Conservation (phyloP, 2,329 filamentous ascomycete species). For the Alternaria sp. region DNA sequence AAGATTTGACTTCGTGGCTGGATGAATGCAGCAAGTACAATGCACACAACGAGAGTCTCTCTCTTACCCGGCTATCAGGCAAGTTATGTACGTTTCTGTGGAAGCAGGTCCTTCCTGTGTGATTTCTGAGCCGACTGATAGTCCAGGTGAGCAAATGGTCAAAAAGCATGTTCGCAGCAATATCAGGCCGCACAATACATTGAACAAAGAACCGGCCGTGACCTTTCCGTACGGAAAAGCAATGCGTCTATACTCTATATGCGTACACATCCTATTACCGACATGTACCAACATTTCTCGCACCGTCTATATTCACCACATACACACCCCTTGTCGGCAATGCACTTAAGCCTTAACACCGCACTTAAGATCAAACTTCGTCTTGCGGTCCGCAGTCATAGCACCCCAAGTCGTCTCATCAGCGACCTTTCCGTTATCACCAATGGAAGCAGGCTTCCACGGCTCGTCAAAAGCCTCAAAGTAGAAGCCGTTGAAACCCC, state of each 20-base stretch:
- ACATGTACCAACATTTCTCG: not conserved
- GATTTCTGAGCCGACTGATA: not conserved
- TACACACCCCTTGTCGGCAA: not conserved
- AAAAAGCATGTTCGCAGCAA: not conserved
- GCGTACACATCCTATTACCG: not conserved
- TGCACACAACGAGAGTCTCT: not conserved
- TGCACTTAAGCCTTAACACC: conserved; percentile 22
- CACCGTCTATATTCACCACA: not conserved
- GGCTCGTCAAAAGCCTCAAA: conserved; percentile 78
- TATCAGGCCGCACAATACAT: not conserved
- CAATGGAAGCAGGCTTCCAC: conserved; percentile 70
- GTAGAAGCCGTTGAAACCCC: conserved; percentile 73
- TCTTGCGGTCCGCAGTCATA: conserved; percentile 64
- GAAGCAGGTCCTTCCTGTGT: not conserved
- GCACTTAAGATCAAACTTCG: conserved; percentile 63
- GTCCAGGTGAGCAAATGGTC: fast-evolving
- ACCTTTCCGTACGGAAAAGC: not conserved
- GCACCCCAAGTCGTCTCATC: conserved; percentile 75
- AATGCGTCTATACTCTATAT: not conserved
- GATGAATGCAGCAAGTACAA: not conserved
- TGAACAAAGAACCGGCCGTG: not conserved
- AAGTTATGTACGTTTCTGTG: not conserved
- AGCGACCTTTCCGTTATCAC: conserved; percentile 66
- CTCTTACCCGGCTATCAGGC: not conserved
- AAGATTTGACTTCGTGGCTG: not conserved